Conservation (phyloP, 75 land plant species). For the Pinus tabuliformis region DNA sequence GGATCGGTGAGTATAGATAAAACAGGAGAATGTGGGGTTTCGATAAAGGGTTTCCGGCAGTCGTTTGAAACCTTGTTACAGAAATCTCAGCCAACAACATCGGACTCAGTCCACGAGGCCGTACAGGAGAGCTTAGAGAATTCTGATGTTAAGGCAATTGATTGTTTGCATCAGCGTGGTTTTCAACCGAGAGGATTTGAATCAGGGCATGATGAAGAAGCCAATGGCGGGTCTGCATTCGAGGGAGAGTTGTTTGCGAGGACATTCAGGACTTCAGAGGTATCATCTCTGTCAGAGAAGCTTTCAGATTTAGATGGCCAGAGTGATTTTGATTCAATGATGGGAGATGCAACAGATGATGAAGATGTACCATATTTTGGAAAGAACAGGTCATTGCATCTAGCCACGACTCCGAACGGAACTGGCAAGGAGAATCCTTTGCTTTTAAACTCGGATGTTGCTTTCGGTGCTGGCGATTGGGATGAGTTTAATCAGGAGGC, state of each 20-base stretch:
- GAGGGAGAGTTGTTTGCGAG: too few species aligned
- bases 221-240: not conserved
- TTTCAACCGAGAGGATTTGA: not conserved
- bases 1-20: too few species aligned
- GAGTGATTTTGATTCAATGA: slow-evolving; percentile 30
- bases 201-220: not conserved
- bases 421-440: slow-evolving; percentile 20
- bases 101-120: not conserved
- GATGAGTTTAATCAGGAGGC: slow-evolving; percentile 45
- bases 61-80: not conserved
- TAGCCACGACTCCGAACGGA: not conserved
- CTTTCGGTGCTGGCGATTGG: slow-evolving; percentile 65
- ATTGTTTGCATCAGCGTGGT: not conserved
- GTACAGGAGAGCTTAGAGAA: too few species aligned
- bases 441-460: slow-evolving; percentile 39
- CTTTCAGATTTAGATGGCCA: not conserved
- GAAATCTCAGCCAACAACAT: not conserved
- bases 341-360: slow-evolving; percentile 34
- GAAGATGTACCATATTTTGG: slow-evolving; percentile 9
- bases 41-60: not conserved
- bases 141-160: too few species aligned
- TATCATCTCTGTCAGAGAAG: not conserved
- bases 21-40: not conserved
- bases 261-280: not conserved
- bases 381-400: not conserved